These are phyloP conservation scores for Helotiales sp. DNA, from an alignment of 2,329 filamentous ascomycete genomes.

Conservation along the genomic window DNA sequence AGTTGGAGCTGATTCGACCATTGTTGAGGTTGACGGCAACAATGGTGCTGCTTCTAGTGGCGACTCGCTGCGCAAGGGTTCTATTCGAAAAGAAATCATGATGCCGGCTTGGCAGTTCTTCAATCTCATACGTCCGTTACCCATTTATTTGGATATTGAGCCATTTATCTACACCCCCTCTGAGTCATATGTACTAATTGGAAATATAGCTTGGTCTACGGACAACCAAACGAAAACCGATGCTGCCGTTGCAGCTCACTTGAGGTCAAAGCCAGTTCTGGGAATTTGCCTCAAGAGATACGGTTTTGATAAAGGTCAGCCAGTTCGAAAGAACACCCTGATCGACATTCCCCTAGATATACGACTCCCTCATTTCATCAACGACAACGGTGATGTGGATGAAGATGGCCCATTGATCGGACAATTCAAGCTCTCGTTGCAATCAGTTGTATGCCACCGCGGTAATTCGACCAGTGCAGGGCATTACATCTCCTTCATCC, in stretches of 20 bases:
- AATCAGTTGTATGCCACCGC: constrained; percentile 91
- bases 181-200: constrained; percentile 43
- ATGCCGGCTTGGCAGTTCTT: constrained; percentile 99
- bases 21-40: constrained; percentile 44
- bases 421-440: constrained; percentile 92
- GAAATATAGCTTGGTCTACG: constrained; percentile 78
- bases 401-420: constrained; percentile 69
- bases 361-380: constrained; percentile 85
- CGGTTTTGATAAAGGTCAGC: constrained; percentile 71
- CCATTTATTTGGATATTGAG: constrained; percentile 32
- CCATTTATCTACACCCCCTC: constrained; percentile 30
- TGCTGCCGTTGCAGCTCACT: constrained; percentile 66
- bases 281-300: constrained; percentile 95
- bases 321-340: constrained; percentile 76
- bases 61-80: constrained; percentile 40
- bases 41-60: background rate
- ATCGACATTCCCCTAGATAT: constrained; percentile 92
- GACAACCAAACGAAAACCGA: constrained; percentile 61
- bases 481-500: constrained; percentile 87
- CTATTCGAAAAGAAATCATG: constrained; percentile 76
- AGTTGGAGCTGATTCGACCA: constrained; percentile 40
- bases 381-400: constrained; percentile 68
- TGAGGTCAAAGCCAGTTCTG: constrained; percentile 82
- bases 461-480: constrained; percentile 85
- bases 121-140: constrained; percentile 78